A percentile compares a stretch with the other conserved stretches of the same genome.
Conservation (phyloP, 169 alveolate species). For the Hepatocystis sp. region DNA sequence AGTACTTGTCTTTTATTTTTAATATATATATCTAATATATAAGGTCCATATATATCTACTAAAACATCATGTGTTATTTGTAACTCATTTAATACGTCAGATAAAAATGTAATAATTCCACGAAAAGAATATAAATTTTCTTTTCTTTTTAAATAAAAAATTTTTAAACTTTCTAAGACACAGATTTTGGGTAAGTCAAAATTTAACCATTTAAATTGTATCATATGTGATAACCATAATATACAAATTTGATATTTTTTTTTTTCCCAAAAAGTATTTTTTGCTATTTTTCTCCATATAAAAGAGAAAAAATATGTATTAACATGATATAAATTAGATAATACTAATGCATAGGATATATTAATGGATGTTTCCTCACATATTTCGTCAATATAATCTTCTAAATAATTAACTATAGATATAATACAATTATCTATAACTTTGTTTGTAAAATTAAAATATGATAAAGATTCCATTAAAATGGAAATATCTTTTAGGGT, state of each 20-base stretch:
- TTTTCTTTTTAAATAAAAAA: conserved; percentile 66
- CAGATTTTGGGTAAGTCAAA: conserved; percentile 81
- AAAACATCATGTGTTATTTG: conserved; percentile 32
- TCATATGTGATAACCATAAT: conserved; percentile 84
- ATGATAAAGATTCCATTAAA: conserved; percentile 71
- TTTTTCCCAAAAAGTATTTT: conserved; percentile 82
- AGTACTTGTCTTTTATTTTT: conserved; percentile 61
- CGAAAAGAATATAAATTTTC: conserved; percentile 53
- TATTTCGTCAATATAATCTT: conserved; percentile 81
- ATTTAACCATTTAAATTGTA: conserved; percentile 78
- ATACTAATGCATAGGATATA: conserved; percentile 78
- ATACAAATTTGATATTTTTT: conserved; percentile 77
- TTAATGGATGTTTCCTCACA: conserved; percentile 80
- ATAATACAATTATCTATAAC: conserved; percentile 59
- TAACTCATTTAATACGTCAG: conserved; percentile 32
- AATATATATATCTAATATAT: conserved; percentile 47
- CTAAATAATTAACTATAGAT: conserved; percentile 74
- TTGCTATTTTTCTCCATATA: conserved; percentile 85
- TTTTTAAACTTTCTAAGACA: conserved; percentile 77
- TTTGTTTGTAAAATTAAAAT: conserved; percentile 52
- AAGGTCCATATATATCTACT: conserved; percentile 63
- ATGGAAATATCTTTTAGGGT: conserved; percentile 76
- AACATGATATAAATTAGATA: conserved; percentile 70
- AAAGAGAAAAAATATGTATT: conserved; percentile 81
- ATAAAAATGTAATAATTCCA: conserved; percentile 21